Percentiles rank a stretch among this genome's conserved stretches.
Evolutionary conservation across 768 basidiomycete species (phyloP).

Genomic region (Dentipellis fragilis): DNA sequence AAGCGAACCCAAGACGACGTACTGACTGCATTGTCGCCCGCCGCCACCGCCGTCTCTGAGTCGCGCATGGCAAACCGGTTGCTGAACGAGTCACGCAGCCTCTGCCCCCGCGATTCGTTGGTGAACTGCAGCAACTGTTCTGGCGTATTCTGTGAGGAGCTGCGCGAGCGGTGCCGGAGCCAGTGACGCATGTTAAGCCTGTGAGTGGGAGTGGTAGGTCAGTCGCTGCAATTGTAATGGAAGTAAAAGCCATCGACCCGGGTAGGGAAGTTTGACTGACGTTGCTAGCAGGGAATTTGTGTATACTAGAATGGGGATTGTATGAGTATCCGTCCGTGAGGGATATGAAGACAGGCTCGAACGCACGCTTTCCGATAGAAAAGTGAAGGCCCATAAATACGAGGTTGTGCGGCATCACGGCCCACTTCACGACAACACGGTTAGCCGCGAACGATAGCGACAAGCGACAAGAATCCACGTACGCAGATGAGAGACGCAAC

Average conservation of each 20-base stretch:
- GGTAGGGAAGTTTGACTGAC: neutral
- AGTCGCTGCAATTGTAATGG: too few species aligned
- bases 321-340: neutral
- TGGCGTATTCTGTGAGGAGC: too few species aligned
- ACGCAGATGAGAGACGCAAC: neutral
- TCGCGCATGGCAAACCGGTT: too few species aligned
- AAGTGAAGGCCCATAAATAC: neutral
- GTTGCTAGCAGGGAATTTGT: neutral
- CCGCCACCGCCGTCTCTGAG: too few species aligned
- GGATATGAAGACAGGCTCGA: neutral
- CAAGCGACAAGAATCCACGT: neutral
- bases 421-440: neutral
- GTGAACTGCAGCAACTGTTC: too few species aligned
- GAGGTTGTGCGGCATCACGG: neutral
- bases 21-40: too few species aligned
- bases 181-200: conserved; percentile 1
- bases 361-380: neutral
- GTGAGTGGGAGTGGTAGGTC: too few species aligned
- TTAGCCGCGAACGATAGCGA: neutral
- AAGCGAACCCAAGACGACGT: too few species aligned
- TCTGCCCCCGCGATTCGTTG: too few species aligned
- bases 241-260: too few species aligned
- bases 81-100: too few species aligned
- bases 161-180: neutral
- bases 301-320: neutral